Conservation (phyloP, 805 yeast genomes). For the Torulaspora gathmanii region DNA sequence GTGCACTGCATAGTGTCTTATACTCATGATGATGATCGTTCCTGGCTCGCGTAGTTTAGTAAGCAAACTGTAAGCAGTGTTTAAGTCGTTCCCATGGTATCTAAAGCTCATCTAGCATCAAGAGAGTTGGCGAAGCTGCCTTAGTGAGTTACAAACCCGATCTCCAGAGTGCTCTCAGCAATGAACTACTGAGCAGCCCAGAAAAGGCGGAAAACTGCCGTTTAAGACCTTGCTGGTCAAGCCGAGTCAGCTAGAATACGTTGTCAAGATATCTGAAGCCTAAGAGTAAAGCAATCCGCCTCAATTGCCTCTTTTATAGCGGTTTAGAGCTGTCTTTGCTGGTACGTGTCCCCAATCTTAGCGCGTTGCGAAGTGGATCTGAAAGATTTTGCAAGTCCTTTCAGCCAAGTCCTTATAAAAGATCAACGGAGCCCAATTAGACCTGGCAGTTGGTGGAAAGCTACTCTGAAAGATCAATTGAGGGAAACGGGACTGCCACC, state of each 20-base stretch:
- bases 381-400: background rate
- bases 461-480: background rate
- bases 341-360: background rate
- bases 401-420: background rate
- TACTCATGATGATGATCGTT: background rate
- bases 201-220: too few species aligned
- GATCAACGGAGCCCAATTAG: background rate
- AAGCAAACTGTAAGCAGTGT: background rate
- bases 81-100: background rate
- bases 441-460: background rate
- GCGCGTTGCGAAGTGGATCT: background rate
- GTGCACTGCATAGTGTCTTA: background rate
- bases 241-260: too few species aligned
- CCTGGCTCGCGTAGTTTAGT: background rate
- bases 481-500: background rate
- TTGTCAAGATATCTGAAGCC: too few species aligned
- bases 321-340: too few species aligned
- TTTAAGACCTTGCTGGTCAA: too few species aligned
- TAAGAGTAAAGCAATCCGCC: too few species aligned
- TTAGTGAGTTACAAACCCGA: too few species aligned
- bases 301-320: too few species aligned
- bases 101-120: background rate
- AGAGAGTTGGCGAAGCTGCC: too few species aligned
- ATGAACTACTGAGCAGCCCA: too few species aligned
- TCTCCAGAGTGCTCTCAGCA: too few species aligned